phyloP scores from a whole-genome alignment of 2,329 filamentous ascomycete genomes.

The Colletotrichum australisinense region DNA sequence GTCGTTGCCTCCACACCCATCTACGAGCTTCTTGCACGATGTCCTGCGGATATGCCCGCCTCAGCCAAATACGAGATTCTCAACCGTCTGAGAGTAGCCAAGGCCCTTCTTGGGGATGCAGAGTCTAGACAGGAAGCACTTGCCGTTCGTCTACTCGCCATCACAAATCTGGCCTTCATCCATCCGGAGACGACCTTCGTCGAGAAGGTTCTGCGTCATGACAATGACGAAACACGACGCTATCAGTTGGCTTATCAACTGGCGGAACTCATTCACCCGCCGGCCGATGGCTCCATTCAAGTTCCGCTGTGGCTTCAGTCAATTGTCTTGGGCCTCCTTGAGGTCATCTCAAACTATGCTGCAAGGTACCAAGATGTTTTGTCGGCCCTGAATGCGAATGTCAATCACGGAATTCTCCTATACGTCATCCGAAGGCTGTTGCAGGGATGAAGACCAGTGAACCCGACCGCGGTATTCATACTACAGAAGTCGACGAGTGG shows the following conservation, averaged over 20 bases:
- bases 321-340: slow-evolving; percentile 82
- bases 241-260: slow-evolving; percentile 94
- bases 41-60: slow-evolving; percentile 74
- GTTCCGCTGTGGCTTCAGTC: slow-evolving; percentile 85
- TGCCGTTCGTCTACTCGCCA: slow-evolving; percentile 83
- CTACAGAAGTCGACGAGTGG: slow-evolving; percentile 85
- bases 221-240: slow-evolving; percentile 88
- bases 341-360: slow-evolving; percentile 86
- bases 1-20: slow-evolving; percentile 63
- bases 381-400: slow-evolving; percentile 91
- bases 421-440: slow-evolving; percentile 91
- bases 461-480: slow-evolving; percentile 66
- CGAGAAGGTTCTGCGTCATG: slow-evolving; percentile 86
- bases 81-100: slow-evolving; percentile 84
- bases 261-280: slow-evolving; percentile 89
- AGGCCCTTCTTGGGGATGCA: slow-evolving; percentile 76
- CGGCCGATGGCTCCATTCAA: slow-evolving; percentile 73
- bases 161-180: slow-evolving; percentile 92
- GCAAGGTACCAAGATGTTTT: slow-evolving; percentile 84
- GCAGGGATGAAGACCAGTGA: slow-evolving; percentile 77
- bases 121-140: slow-evolving; percentile 80
- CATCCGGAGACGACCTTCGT: slow-evolving; percentile 85
- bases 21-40: slow-evolving; percentile 66
- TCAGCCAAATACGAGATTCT: slow-evolving; percentile 86
- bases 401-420: slow-evolving; percentile 94